Evolutionary conservation across 2,329 filamentous ascomycete species (phyloP).

Genomic region (Blumeriella jaapii): DNA sequence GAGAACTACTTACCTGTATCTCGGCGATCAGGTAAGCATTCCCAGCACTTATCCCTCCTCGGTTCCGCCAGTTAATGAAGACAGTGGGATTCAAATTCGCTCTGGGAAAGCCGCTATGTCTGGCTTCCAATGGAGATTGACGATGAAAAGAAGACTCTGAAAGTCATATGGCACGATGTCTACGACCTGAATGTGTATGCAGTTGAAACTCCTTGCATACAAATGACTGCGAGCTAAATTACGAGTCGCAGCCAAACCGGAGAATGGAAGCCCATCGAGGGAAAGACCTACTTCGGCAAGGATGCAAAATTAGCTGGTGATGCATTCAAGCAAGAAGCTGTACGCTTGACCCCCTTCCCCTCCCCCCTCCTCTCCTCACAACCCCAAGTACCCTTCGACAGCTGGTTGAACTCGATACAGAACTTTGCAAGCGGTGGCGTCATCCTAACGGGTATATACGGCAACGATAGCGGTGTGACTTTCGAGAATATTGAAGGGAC

Average conservation of each 20-base stretch:
- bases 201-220: constrained; percentile 4
- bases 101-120: constrained; percentile 46
- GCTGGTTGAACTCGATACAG: not conserved
- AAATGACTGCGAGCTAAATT: not conserved
- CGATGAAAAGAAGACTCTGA: constrained; percentile 38
- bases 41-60: not conserved
- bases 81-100: constrained; percentile 41
- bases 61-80: constrained; percentile 27
- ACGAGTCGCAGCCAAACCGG: constrained; percentile 4
- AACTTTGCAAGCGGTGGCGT: constrained; percentile 7
- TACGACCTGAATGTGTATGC: constrained; percentile 42
- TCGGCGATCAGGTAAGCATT: constrained; percentile 6
- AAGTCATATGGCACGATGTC: constrained; percentile 41
- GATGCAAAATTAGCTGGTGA: constrained; percentile 34
- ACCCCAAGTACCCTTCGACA: too few species aligned
- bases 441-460: constrained; percentile 7
- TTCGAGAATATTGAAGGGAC: constrained; percentile 7
- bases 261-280: constrained; percentile 31
- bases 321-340: constrained; percentile 46
- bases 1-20: constrained; percentile 36
- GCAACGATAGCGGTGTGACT: constrained; percentile 7
- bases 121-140: constrained; percentile 44
- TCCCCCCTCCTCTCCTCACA: too few species aligned
- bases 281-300: constrained; percentile 35
- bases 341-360: constrained; percentile 28